Evolutionary conservation across 2,329 filamentous ascomycete genomes (phyloP), one percentile per base, ranked within the genome.

Genomic region (Xylaria sp.): DNA sequence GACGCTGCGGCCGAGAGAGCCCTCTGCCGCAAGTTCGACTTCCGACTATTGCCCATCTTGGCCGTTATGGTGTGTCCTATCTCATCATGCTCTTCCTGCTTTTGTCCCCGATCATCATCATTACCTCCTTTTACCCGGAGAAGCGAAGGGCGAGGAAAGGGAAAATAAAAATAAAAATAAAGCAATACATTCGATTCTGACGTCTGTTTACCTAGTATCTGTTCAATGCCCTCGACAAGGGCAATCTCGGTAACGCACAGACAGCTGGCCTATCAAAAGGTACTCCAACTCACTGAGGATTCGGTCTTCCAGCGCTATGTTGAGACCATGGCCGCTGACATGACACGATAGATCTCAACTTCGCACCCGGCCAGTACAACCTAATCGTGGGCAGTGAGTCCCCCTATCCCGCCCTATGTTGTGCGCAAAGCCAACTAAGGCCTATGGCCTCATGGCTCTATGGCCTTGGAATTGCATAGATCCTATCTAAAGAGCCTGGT

Each of bases 351-450:
- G 86, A 89, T 73, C 80, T 93, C 21, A 77, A 86, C 36, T 89
- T 93, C 79, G 84, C 84, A 51, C 78, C 80, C 0, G 85, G 88
- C 70, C 85, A 92, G 76, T 92, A 93, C 80, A 93, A 92, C 76
- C 84, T 89, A 32, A 85, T 93, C 56, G 79, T 93, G 42, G 86
- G 85, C 60, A 89, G 69, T 71, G 34, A 71, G 69, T 69, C 24
- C 39, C 27, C 14, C 14, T 39, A 19, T 19, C 34, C 50, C 24
- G 21, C 14, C 36, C 4, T 21, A 12, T 62, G n/a, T 14, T 11
- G 14, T n/a, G 17, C 36, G 27, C 50, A 21, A 54, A 24, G 19
- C 7, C 19, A 11, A 54, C 32, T 42, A 34, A 39, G 14, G 12
- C 12, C 11, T 47, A 9, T 53, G 21, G 24, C 21, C 17, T 34